phyloP scores from a whole-genome alignment of 2,329 filamentous ascomycete genomes.

The Fusarium sterilihyphosum region DNA sequence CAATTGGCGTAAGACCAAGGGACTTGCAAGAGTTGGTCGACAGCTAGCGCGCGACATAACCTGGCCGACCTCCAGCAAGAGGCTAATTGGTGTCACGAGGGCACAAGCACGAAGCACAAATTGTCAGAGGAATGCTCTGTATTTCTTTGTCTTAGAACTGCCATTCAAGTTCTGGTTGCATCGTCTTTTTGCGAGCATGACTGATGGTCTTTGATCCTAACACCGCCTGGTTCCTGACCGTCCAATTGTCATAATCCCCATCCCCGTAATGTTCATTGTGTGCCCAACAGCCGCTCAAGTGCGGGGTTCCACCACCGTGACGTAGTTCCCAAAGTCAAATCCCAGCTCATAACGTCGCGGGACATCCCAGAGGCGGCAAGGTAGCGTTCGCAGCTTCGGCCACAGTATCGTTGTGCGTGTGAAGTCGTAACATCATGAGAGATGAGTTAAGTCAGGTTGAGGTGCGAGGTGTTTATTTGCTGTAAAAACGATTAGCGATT shows the following conservation, averaged over 20 bases:
- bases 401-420: conserved; percentile 44
- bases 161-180: conserved; percentile 38
- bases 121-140: conserved; percentile 35
- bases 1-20: background rate
- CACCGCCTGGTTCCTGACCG: conserved; percentile 47
- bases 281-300: conserved; percentile 44
- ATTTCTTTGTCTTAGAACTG: conserved; percentile 43
- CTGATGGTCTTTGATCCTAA: conserved; percentile 44
- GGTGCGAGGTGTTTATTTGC: conserved; percentile 75
- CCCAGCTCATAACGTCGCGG: conserved; percentile 33
- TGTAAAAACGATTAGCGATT: conserved; percentile 52
- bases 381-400: conserved; percentile 40
- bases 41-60: background rate
- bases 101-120: conserved; percentile 11
- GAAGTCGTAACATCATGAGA: conserved; percentile 52
- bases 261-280: conserved; percentile 45
- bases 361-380: conserved; percentile 32
- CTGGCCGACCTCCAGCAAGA: background rate
- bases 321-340: conserved; percentile 44
- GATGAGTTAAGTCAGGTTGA: conserved; percentile 65
- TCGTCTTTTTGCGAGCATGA: conserved; percentile 41
- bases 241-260: conserved; percentile 45
- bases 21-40: background rate
- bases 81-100: conserved; percentile 9
- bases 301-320: conserved; percentile 44